These are phyloP conservation scores for Cercospora brassicicola DNA, from an alignment of 2,329 filamentous ascomycete species.

Conservation along the genomic window DNA sequence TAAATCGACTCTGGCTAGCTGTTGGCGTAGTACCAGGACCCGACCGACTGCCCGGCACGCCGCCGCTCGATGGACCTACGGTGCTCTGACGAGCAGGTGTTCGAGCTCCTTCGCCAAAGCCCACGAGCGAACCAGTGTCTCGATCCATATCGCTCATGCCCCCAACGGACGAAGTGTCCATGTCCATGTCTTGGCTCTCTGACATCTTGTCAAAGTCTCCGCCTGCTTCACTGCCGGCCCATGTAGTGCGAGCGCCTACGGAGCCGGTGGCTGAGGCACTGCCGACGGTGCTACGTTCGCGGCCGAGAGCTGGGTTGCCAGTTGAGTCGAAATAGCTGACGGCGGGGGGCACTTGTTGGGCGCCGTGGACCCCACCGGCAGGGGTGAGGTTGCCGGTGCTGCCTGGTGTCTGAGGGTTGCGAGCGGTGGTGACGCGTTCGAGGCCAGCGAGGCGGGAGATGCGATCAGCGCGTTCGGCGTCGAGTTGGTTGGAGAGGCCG, in stretches of 20 bases:
- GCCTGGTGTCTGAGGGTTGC: slow-evolving; percentile 48
- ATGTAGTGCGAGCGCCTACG: slow-evolving; percentile 66
- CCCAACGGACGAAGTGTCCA: slow-evolving; percentile 63
- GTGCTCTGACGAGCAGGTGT: slow-evolving; percentile 62
- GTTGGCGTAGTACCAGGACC: slow-evolving; percentile 37
- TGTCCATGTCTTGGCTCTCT: slow-evolving; percentile 49
- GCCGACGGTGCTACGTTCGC: slow-evolving; percentile 84
- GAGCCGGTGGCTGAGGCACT: slow-evolving; percentile 85
- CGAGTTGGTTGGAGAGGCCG: slow-evolving; percentile 53
- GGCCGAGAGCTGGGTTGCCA: slow-evolving; percentile 63
- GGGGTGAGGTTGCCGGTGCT: slow-evolving; percentile 37
- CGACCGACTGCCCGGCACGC: slow-evolving; percentile 52
- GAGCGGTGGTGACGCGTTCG: slow-evolving; percentile 78
- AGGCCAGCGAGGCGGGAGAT: slow-evolving; percentile 93
- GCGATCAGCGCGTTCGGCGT: slow-evolving; percentile 65
- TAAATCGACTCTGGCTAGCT: slow-evolving; percentile 44
- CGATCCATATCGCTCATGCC: slow-evolving; percentile 76
- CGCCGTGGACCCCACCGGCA: slow-evolving; percentile 21
- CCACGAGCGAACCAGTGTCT: slow-evolving; percentile 73
- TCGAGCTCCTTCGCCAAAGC: slow-evolving; percentile 83
- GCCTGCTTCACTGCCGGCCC: slow-evolving; percentile 63
- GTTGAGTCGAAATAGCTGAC: slow-evolving; percentile 79
- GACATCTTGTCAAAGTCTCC: slow-evolving; percentile 64
- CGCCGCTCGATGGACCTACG: slow-evolving; percentile 46
- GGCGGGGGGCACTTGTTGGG: slow-evolving; percentile 15